phyloP scores from a whole-genome alignment of 495 filamentous ascomycete species.

The Annulohypoxylon bovei region DNA sequence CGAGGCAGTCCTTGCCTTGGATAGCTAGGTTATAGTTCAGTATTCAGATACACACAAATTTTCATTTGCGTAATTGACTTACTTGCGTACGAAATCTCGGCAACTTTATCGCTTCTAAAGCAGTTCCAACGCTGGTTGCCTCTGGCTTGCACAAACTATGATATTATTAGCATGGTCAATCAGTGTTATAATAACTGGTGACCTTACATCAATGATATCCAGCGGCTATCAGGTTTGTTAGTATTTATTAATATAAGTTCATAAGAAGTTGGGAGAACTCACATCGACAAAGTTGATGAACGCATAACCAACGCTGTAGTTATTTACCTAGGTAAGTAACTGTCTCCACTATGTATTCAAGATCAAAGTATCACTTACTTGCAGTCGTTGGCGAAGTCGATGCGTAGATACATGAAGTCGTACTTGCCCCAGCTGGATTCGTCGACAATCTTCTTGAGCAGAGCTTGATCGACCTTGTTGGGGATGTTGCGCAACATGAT shows the following conservation, averaged over 20 bases:
- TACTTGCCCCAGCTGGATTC: conserved; percentile 81
- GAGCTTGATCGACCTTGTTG: conserved; percentile 84
- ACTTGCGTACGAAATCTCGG: conserved; percentile 95
- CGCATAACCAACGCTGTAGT: conserved; percentile 88
- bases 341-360: neutral
- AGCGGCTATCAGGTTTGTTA: conserved; percentile 64
- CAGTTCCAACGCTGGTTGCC: conserved; percentile 82
- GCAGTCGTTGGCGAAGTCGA: conserved; percentile 90
- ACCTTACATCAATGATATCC: conserved; percentile 75
- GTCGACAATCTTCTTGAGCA: conserved; percentile 82
- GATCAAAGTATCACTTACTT: conserved; percentile 66
- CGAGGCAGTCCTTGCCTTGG: conserved; percentile 87
- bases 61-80: conserved; percentile 49
- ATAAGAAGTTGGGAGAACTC: conserved; percentile 45
- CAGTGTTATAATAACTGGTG: neutral
- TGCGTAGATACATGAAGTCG: conserved; percentile 95
- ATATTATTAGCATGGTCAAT: conserved; percentile 45
- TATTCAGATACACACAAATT: neutral
- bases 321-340: conserved; percentile 42
- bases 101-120: conserved; percentile 84
- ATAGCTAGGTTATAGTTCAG: conserved; percentile 66
- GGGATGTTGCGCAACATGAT: conserved; percentile 98
- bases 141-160: conserved; percentile 78
- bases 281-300: conserved; percentile 95
- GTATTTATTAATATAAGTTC: conserved; percentile 3